Evolutionary conservation across 2,329 filamentous ascomycete genomes (phyloP), one percentile per base, ranked within the genome.

Genomic region (Magnaporthales sp.): DNA sequence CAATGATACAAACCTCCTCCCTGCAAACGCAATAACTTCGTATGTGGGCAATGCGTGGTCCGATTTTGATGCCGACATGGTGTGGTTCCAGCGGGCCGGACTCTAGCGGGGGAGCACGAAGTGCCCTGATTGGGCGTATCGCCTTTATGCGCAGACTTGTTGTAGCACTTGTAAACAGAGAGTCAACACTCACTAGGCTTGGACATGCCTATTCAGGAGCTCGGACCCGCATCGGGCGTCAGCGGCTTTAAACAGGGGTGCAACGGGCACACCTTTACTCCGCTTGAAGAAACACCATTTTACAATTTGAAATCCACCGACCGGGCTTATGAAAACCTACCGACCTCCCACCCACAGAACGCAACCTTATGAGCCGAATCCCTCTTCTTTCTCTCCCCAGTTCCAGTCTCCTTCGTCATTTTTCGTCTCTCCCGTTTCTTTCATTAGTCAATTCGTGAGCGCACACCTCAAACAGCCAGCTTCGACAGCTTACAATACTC

Each of bases 161-260:
- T 38, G 24, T 13, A 58, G 54, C 22, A 15, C 54, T 13, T 22
- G n/a, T 26, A 58, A 13, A 22, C n/a, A 26, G 7, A 13, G 4
- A 58, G 54, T n/a, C n/a, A 26, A n/a, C 54, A 15, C 54, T 15
- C n/a, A 58, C 54, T n/a, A 10, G 24, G 54, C 54, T 22, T 58
- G 60, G 60, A 62, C 26, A 30, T 62, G 26, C 27, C 60, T 62
- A 10, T 32, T 63, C 62, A 11, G 62, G 62, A 63, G 62, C 62
- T 63, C 29, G 62, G 62, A 51, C 62, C 29, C 32, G 62, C 31
- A 22, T 31, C 62, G 24, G 62, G 62, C 62, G 30, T 31, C 29
- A 38, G 29, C 61, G 24, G 31, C 61, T 61, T 29, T 61, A 29
- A 27, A 26, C 24, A 29, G 56, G 27, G 22, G 22, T 26, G 56